phyloP scores from a whole-genome alignment of 192 early-diverging fungal species.

The Pilaira anomala region DNA sequence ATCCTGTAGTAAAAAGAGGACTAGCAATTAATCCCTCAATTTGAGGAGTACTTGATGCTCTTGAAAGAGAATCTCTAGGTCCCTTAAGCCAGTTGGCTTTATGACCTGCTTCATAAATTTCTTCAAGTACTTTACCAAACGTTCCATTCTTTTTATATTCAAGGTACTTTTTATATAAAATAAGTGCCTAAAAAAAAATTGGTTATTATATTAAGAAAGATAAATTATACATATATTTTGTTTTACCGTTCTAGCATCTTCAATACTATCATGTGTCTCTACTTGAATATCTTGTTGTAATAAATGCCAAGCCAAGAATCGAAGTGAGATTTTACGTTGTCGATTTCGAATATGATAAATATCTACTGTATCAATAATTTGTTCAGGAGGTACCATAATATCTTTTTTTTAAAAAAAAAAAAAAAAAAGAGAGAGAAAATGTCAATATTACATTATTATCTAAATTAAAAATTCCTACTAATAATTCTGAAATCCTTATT shows the following conservation, averaged over 20 bases:
- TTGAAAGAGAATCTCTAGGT: slow-evolving; percentile 25
- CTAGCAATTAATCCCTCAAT: slow-evolving; percentile 3
- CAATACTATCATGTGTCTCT: slow-evolving; percentile 88
- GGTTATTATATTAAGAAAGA: too few species aligned
- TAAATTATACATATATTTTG: too few species aligned
- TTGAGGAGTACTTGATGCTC: not conserved
- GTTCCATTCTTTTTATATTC: slow-evolving; percentile 58
- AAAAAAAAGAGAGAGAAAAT: not conserved
- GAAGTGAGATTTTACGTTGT: slow-evolving; percentile 82
- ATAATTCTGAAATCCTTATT: slow-evolving; percentile 95
- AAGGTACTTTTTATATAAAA: slow-evolving; percentile 80
- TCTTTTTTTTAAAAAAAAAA: slow-evolving; percentile 46
- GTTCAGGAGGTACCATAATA: slow-evolving; percentile 78
- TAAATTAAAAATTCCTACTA: slow-evolving; percentile 48
- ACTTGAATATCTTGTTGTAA: slow-evolving; percentile 81
- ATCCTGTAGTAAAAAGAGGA: slow-evolving; percentile 13
- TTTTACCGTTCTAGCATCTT: slow-evolving; percentile 84
- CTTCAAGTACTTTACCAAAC: slow-evolving; percentile 74
- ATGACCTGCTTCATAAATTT: slow-evolving; percentile 78
- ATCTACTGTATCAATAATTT: slow-evolving; percentile 93
- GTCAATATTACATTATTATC: not conserved
- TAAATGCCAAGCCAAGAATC: slow-evolving; percentile 90
- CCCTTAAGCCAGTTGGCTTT: slow-evolving; percentile 49
- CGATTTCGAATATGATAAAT: slow-evolving; percentile 81
- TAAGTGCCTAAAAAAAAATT: slow-evolving; percentile 78